Percentiles rank a stretch among this genome's conserved stretches.
Conservation (phyloP, 148 eudicot genomes). For the Tetragonia tetragonoides region DNA sequence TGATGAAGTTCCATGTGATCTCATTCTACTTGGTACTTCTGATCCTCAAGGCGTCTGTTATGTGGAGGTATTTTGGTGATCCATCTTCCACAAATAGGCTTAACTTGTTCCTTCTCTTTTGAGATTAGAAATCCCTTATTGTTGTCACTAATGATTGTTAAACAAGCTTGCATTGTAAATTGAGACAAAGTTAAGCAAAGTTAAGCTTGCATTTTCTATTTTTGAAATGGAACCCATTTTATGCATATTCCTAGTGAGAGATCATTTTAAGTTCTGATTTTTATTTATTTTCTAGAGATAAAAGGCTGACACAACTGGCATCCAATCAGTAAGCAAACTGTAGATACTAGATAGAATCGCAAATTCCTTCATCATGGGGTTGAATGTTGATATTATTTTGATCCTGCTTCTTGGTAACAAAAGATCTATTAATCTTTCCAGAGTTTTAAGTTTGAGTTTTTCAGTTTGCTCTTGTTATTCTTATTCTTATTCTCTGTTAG, state of each 20-base stretch:
- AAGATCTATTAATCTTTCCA: neutral
- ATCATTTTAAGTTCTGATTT: too few relatives aligned
- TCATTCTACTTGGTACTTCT: conserved; percentile 85
- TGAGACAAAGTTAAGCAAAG: neutral
- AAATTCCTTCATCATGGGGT: too few relatives aligned
- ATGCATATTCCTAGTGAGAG: too few relatives aligned
- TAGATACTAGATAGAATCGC: too few relatives aligned
- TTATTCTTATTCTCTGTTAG: neutral
- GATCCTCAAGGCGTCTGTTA: conserved; percentile 86
- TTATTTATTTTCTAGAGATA: too few relatives aligned
- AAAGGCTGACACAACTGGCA: too few relatives aligned
- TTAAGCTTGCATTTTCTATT: too few relatives aligned
- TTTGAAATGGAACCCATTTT: too few relatives aligned
- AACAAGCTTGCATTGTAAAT: neutral
- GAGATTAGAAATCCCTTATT: neutral
- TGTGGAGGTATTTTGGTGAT: conserved; percentile 64
- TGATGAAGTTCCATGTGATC: conserved; percentile 99
- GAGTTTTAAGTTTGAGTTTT: neutral
- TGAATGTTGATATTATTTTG: too few relatives aligned
- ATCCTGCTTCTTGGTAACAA: neutral
- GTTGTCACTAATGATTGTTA: neutral
- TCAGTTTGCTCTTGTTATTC: neutral
- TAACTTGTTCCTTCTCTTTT: neutral
- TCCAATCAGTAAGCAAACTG: too few relatives aligned
- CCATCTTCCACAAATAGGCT: neutral